Base-by-base conservation (phyloP, 176 grass and related monocot species). In the Musa troglodytarum region DNA sequence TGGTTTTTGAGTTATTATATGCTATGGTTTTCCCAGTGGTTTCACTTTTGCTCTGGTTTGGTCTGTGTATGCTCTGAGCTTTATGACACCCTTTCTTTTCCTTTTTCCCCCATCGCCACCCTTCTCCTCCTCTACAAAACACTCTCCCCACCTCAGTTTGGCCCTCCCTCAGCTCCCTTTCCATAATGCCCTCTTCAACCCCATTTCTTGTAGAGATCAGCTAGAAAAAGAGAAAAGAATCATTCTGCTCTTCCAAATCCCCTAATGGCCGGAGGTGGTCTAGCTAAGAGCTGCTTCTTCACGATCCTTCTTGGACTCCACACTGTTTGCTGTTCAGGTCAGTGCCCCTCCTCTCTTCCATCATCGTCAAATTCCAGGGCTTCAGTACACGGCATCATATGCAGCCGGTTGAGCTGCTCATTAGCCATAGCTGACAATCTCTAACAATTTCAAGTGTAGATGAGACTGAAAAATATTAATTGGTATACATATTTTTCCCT, bases 321-420 rank as follows among this genome's bases (percentile, higher is more conserved):
- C 43, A 63, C 49, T 19, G 49, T 82, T 53, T 70, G 64, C 49
- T 73, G 74, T 75, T 87, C 90, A 83, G 90, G 90, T 89, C 34
- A 82, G 76, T 78, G 14, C 63, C 49, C 7, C 10, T 73, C 56
- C 49, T 20, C 10, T 24, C 4, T 66, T 79, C 67, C 52, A n/a
- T 54, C 23, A 71, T 63, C 34, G 5, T 43, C 34, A 43, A 43
- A 43, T 43, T 43, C 34, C 34, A 43, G 34, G 5, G 34, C 34
- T 43, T 43, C 6, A 43, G 34, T 43, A 43, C 34, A 6, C 0
- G 34, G 34, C 34, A 43, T 43, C 34, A 43, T 6, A 43, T 43
- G 34, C 34, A 43, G 4, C 34, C 34, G 0, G 34, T 54, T 74
- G n/a, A 62, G 15, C 58, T 65, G 63, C 23, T 75, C 73, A 49